Percentiles rank a stretch among this genome's conserved stretches.
Evolutionary conservation across 2,329 filamentous ascomycete species (phyloP).

Genomic region (Stagonosporopsis rhizophila): DNA sequence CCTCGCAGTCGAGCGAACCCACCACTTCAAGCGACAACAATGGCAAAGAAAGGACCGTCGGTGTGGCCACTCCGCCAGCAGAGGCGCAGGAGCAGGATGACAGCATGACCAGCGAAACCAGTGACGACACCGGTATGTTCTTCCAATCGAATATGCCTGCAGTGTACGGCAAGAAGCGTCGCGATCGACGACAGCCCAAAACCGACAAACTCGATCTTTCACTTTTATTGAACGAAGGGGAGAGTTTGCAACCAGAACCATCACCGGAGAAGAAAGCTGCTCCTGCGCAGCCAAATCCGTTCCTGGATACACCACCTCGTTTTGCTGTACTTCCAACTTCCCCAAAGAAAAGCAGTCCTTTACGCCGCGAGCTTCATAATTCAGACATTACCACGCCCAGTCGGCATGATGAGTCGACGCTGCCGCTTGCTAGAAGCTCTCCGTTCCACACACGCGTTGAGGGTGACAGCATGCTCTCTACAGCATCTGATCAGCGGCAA

Average conservation of each 20-base stretch:
- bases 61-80: constrained; percentile 6
- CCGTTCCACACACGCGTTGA: constrained; percentile 44
- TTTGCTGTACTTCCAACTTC: constrained; percentile 37
- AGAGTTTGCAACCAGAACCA: constrained; percentile 42
- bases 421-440: constrained; percentile 43
- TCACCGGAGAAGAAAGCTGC: constrained; percentile 29
- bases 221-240: constrained; percentile 39
- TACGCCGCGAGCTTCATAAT: constrained; percentile 38
- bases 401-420: constrained; percentile 37
- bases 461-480: constrained; percentile 32
- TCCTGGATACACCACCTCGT: constrained; percentile 41
- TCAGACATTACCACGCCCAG: constrained; percentile 36
- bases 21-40: constrained; percentile 12
- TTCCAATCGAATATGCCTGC: constrained; percentile 44
- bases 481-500: constrained; percentile 43
- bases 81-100: constrained; percentile 23
- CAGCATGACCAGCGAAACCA: constrained; percentile 35
- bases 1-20: constrained; percentile 7
- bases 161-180: constrained; percentile 34
- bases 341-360: constrained; percentile 45
- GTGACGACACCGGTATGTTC: constrained; percentile 49
- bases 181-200: constrained; percentile 32
- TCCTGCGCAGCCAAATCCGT: constrained; percentile 35
- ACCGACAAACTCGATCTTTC: constrained; percentile 42
- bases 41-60: constrained; percentile 25